Evolutionary conservation across 1,139 yeast genomes (phyloP), one percentile per base, ranked within the genome.

Genomic region (Lodderomyces margitis): DNA sequence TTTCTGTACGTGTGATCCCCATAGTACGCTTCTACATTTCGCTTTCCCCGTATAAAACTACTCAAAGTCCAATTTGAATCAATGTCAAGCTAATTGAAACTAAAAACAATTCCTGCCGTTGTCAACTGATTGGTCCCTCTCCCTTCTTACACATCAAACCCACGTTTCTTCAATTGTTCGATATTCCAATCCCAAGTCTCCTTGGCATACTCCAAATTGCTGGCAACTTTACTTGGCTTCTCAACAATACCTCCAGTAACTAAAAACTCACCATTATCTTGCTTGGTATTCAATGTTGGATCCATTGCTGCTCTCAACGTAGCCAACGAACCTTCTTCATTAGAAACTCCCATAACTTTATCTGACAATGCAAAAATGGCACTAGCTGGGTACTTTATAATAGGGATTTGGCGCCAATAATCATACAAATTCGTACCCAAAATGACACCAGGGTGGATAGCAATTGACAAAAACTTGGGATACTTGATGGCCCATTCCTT

Each of bases 391-490:
- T 46, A 48, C 40, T 51, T 57, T 9, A 68, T 15, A n/a, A 56
- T 40, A 2, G 64, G 59, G 35, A 62, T 35, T n/a, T 50, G 48
- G 36, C 54, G 58, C 67, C 66, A 64, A 46, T 60, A 49, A 40
- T 56, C 55, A 49, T 64, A 68, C 39, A 70, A 58, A 20, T 56
- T 64, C 3, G 75, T 68, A n/a, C 58, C 62, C 16, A 61, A 45
- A 39, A 70, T 59, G 12, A 70, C 48, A 1, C 76, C 76, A 0
- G 75, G 75, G 41, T 70, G 76, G 2, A 68, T 62, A 0, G 73
- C 49, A 12, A 64, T 44, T n/a, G 60, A 54, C 31, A 68, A 54
- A 19, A 70, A 63, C 4, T 63, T 53, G 1, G 74, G 73, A 42
- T 63, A 49, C 30, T 55, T 49, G 27, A 51, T 43, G 3, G 65